Conservation (phyloP, 1,139 yeast genomes). For the Suhomyces anneliseae region DNA sequence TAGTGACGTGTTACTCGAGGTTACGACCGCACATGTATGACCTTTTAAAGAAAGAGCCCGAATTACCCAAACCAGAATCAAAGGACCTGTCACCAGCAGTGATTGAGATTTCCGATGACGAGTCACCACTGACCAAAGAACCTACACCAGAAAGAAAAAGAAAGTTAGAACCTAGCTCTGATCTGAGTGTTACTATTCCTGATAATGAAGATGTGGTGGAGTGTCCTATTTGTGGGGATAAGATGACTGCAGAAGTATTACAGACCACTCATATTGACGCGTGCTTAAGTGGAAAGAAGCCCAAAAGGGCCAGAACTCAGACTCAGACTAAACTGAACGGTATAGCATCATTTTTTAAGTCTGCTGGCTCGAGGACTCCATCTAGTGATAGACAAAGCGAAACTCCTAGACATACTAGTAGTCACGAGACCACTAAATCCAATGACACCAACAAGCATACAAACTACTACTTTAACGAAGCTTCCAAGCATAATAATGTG, state of each 20-base stretch:
- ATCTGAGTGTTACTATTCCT: conserved; percentile 12
- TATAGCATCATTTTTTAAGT: conserved; percentile 40
- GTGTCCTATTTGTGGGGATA: conserved; percentile 71
- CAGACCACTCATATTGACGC: conserved; percentile 71
- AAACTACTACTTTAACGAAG: conserved; percentile 35
- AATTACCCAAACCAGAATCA: neutral
- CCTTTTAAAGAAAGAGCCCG: conserved; percentile 14
- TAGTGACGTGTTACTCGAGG: conserved; percentile 54
- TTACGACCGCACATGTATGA: conserved; percentile 42
- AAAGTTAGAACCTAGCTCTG: conserved; percentile 2
- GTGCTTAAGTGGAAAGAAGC: conserved; percentile 48
- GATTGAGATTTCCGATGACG: conserved; percentile 22
- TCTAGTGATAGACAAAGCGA: neutral
- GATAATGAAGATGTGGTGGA: conserved; percentile 35
- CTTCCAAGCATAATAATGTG: conserved; percentile 24
- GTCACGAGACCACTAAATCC: conserved; percentile 1
- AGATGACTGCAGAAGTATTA: conserved; percentile 56
- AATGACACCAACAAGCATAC: conserved; percentile 12
- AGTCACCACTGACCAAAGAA: conserved; percentile 7
- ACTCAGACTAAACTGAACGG: conserved; percentile 12
- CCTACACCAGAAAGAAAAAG: conserved; percentile 8
- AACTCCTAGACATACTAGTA: no score
- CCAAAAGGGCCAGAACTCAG: conserved; percentile 6
- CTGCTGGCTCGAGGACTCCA: conserved; percentile 1
- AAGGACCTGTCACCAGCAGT: conserved; percentile 6